Percentiles rank a stretch among this genome's conserved stretches.
phyloP scores from a whole-genome alignment of 2,329 filamentous ascomycete genomes.

The Gaeumannomyces tritici region DNA sequence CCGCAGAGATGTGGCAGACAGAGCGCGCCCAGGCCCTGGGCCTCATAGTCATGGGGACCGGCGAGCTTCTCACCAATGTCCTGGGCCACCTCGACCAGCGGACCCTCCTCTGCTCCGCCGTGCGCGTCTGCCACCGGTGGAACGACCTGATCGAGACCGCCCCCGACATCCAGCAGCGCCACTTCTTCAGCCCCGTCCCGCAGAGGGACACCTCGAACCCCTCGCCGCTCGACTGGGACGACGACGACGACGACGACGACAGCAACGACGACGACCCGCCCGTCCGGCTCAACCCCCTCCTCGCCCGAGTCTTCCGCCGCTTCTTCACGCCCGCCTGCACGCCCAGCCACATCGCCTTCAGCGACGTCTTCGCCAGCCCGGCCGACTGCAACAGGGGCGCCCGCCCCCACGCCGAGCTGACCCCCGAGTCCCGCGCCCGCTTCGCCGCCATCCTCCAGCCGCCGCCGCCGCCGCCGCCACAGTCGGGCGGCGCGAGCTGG shows the following conservation, averaged over 20 bases:
- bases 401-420: background rate
- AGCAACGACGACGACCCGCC: background rate
- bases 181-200: conserved; percentile 6
- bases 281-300: background rate
- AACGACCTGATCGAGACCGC: conserved; percentile 4
- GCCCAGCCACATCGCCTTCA: background rate
- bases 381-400: background rate
- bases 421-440: background rate
- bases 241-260: background rate
- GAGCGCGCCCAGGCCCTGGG: background rate
- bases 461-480: too few species aligned
- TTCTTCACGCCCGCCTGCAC: background rate
- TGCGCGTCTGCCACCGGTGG: conserved; percentile 10
- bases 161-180: background rate
- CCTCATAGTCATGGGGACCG: conserved; percentile 5
- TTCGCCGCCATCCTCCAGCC: background rate
- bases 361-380: background rate
- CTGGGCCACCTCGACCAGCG: conserved; percentile 10
- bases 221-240: too few species aligned
- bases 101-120: conserved; percentile 10
- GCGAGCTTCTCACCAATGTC: conserved; percentile 11
- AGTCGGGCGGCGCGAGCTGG: conserved; percentile 7
- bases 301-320: background rate
- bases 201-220: background rate
- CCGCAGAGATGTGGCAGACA: background rate